These are phyloP conservation scores for Neurospora sp. DNA, from an alignment of 495 filamentous ascomycete genomes.

Conservation along the genomic window DNA sequence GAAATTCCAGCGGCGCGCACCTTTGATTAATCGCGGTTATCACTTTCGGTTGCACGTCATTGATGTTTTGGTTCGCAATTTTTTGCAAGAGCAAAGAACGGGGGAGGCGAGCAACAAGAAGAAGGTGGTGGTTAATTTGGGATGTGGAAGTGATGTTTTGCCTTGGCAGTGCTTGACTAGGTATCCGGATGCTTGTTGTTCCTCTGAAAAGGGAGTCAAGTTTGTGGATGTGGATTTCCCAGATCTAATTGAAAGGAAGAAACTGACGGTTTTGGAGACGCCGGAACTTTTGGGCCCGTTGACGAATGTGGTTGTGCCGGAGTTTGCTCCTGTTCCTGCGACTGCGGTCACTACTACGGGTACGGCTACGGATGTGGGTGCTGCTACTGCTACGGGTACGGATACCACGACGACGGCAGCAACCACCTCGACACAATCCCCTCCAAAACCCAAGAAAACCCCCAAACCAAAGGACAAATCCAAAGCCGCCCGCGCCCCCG, in stretches of 20 bases:
- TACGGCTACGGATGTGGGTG: background rate
- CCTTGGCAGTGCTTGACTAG: conserved; percentile 71
- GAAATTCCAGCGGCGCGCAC: conserved; percentile 68
- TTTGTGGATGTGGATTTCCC: conserved; percentile 88
- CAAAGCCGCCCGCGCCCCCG: background rate
- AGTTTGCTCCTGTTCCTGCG: background rate
- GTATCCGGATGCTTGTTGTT: conserved; percentile 32
- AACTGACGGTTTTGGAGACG: conserved; percentile 49
- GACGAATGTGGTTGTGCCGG: conserved; percentile 1
- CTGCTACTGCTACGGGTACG: background rate
- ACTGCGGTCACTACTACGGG: background rate
- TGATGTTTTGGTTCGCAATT: conserved; percentile 58
- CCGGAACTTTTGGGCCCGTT: conserved; percentile 41
- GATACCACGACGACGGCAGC: background rate
- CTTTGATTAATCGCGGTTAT: conserved; percentile 81
- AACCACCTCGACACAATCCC: conserved; percentile 27
- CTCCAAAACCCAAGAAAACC: background rate
- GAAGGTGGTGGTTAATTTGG: conserved; percentile 75
- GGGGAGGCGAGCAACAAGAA: conserved; percentile 23
- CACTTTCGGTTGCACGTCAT: conserved; percentile 78
- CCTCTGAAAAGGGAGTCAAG: conserved; percentile 36
- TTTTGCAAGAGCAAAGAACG: conserved; percentile 48
- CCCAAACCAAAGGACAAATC: background rate
- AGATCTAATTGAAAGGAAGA: conserved; percentile 68
- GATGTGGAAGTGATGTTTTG: conserved; percentile 67